These are phyloP conservation scores for Pichia nanzhaoensis DNA, from an alignment of 805 yeast species.

Conservation along the genomic window DNA sequence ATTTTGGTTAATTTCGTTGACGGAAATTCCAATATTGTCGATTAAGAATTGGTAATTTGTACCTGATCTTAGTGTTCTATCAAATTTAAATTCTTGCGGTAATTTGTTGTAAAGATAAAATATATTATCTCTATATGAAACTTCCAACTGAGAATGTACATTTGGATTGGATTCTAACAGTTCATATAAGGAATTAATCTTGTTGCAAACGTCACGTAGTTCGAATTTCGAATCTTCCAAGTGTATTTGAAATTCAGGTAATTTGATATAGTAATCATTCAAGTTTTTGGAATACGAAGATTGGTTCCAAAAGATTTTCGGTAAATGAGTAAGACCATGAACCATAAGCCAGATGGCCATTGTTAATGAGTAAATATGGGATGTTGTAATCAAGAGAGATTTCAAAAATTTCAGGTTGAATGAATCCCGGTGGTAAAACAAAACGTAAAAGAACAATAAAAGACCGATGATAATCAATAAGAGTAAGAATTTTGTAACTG, in stretches of 20 bases:
- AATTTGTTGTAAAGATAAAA: slow-evolving; percentile 42
- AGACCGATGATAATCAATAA: slow-evolving; percentile 46
- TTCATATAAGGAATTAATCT: slow-evolving; percentile 45
- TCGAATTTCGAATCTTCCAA: slow-evolving; percentile 57
- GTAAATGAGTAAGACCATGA: slow-evolving; percentile 67
- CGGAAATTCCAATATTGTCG: slow-evolving; percentile 1
- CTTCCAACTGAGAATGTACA: slow-evolving; percentile 15
- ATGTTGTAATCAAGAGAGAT: slow-evolving; percentile 62
- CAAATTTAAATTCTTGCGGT: slow-evolving; percentile 34
- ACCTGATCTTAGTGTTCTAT: neutral
- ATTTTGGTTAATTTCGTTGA: neutral
- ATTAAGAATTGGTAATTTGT: slow-evolving; percentile 1
- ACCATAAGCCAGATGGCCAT: slow-evolving; percentile 81
- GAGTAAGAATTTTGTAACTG: slow-evolving; percentile 55
- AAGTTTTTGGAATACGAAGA: slow-evolving; percentile 26
- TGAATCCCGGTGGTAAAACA: slow-evolving; percentile 31
- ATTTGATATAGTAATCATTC: slow-evolving; percentile 38
- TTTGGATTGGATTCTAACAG: slow-evolving; percentile 30
- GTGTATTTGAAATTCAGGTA: slow-evolving; percentile 53
- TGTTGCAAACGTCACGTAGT: slow-evolving; percentile 56
- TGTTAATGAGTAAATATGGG: slow-evolving; percentile 70
- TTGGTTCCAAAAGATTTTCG: slow-evolving; percentile 34
- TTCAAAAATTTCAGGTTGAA: slow-evolving; percentile 44
- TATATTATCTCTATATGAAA: slow-evolving; percentile 59
- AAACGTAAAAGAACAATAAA: slow-evolving; percentile 52